phyloP scores from a whole-genome alignment of 345 rosid species.

The Eucalyptus paniculata region DNA sequence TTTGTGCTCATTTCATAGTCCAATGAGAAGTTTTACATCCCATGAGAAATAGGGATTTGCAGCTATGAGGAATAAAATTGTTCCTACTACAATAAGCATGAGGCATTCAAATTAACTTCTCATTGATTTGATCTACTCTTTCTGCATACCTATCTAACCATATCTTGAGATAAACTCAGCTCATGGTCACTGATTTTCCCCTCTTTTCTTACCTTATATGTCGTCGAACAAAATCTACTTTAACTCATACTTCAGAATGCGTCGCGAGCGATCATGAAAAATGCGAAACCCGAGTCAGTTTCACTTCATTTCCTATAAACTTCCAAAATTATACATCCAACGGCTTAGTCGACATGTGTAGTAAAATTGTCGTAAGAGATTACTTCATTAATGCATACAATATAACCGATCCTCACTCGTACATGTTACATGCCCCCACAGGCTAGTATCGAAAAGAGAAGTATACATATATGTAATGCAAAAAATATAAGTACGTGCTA shows the following conservation, averaged over 20 bases:
- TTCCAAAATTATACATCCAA: neutral
- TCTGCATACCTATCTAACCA: neutral
- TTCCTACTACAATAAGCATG: neutral
- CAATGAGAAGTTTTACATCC: neutral
- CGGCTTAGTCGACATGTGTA: neutral
- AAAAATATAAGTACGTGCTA: neutral
- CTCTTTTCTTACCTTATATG: neutral
- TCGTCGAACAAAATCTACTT: neutral
- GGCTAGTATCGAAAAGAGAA: neutral
- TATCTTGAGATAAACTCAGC: neutral
- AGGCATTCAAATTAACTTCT: neutral
- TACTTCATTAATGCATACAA: neutral
- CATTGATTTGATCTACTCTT: neutral
- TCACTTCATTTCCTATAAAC: neutral
- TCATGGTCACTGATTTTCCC: neutral
- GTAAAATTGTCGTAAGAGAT: neutral
- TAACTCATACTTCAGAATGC: neutral
- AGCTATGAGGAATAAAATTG: neutral
- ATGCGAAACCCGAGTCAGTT: neutral
- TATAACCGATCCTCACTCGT: neutral
- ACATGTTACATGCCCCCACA: neutral
- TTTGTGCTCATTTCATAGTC: neutral
- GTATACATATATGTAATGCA: neutral
- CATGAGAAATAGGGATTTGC: neutral
- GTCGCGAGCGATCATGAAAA: rapidly evolving